Evolutionary conservation across 768 basidiomycete species (phyloP).

Genomic region (Ephemerocybe angulata): DNA sequence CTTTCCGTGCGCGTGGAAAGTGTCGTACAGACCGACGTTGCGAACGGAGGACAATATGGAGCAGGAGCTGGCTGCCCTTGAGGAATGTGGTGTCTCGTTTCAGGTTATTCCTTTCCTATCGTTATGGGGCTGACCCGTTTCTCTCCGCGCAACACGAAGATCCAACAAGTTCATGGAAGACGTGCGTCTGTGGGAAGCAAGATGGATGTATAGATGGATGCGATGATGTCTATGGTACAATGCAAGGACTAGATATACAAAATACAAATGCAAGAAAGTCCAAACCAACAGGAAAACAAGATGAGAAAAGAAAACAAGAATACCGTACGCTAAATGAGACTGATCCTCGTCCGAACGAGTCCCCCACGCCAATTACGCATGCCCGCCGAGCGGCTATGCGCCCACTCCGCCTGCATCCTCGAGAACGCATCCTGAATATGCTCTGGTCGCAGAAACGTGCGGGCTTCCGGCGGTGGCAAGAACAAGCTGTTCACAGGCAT

Average conservation of each 20-base stretch:
- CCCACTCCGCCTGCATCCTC: slow-evolving; percentile 85
- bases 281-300: slow-evolving; percentile 17
- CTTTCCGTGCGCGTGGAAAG: no score
- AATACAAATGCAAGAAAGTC: slow-evolving; percentile 14
- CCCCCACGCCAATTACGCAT: slow-evolving; percentile 91
- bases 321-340: slow-evolving; percentile 55
- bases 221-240: slow-evolving; percentile 20
- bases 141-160: no score
- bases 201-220: slow-evolving; percentile 9
- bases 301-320: slow-evolving; percentile 9
- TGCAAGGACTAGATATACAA: background rate
- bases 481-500: slow-evolving; percentile 73
- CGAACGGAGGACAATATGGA: background rate
- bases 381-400: slow-evolving; percentile 76
- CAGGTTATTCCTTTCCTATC: no score
- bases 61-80: no score
- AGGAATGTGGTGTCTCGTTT: no score
- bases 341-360: slow-evolving; percentile 72
- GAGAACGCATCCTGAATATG: slow-evolving; percentile 92
- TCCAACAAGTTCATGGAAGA: no score
- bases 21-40: background rate
- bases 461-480: slow-evolving; percentile 75
- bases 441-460: slow-evolving; percentile 73
- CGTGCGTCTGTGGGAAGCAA: background rate
- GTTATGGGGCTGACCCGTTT: no score